phyloP scores from a whole-genome alignment of 2,329 filamentous ascomycete genomes.

The Sclerotinia subarctica region DNA sequence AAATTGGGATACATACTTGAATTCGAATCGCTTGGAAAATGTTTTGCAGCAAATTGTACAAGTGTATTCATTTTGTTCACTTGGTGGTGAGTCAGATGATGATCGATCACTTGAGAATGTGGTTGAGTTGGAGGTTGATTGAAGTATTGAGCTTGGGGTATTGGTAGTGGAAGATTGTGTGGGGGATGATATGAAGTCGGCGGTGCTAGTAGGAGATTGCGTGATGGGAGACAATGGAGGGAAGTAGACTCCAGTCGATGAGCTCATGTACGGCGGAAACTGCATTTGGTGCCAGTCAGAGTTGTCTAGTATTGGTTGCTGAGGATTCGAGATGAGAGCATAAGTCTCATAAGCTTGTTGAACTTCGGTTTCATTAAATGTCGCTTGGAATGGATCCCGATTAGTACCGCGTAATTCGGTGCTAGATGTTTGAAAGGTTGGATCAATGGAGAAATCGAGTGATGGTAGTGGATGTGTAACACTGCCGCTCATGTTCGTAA shows the following conservation, averaged over 20 bases:
- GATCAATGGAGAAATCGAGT: background rate
- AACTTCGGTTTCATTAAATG: background rate
- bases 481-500: too few species aligned
- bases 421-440: background rate
- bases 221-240: background rate
- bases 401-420: background rate
- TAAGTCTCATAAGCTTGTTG: background rate
- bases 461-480: background rate
- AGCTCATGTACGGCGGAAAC: background rate
- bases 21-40: constrained; percentile 11
- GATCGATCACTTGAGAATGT: background rate
- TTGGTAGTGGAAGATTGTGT: background rate
- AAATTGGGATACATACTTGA: background rate
- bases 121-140: background rate
- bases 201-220: background rate
- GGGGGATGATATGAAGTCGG: background rate
- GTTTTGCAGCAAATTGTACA: constrained; percentile 10
- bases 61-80: constrained; percentile 5
- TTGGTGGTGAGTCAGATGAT: background rate
- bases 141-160: background rate
- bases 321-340: background rate
- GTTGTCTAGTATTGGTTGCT: background rate
- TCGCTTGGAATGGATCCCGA: background rate
- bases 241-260: background rate
- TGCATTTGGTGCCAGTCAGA: background rate